Percentiles rank a stretch among this genome's conserved stretches.
phyloP scores from a whole-genome alignment of 768 basidiomycete species.

The Lepiota subincarnata region DNA sequence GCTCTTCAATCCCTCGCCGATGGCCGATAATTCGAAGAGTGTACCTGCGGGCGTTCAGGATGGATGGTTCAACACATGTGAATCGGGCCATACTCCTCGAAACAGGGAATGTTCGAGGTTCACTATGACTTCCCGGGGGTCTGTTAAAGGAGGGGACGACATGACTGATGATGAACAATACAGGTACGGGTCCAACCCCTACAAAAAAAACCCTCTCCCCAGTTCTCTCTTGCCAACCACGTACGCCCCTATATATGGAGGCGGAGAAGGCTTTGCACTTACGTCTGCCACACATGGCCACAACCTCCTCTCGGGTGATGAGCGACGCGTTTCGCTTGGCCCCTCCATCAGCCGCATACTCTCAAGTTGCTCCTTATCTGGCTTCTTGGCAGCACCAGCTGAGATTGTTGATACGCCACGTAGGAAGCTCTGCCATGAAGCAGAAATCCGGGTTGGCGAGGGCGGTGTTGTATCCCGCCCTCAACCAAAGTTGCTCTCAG shows the following conservation, averaged over 20 bases:
- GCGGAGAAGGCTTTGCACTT: neutral
- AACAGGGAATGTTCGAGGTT: constrained; percentile 5
- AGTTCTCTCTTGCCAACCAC: neutral
- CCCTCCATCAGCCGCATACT: neutral
- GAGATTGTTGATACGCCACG: constrained; percentile 9
- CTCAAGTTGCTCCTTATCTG: neutral
- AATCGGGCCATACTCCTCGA: constrained; percentile 13
- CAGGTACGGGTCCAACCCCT: neutral
- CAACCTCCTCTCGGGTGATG: neutral
- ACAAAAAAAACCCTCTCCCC: neutral
- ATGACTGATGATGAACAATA: neutral
- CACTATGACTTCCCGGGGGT: neutral
- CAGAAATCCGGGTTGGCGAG: constrained; percentile 3
- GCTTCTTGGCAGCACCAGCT: constrained; percentile 4
- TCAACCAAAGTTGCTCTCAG: neutral
- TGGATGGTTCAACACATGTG: constrained; percentile 3
- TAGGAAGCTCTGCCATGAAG: neutral
- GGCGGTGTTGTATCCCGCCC: constrained; percentile 2
- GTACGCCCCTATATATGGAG: neutral
- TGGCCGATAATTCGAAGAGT: constrained; percentile 24
- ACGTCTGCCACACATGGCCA: constrained; percentile 1
- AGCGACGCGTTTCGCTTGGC: neutral
- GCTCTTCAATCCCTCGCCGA: constrained; percentile 38
- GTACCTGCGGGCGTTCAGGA: constrained; percentile 15
- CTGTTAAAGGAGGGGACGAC: neutral